Evolutionary conservation across 306 rosid genomes (phyloP), one percentile per base, ranked within the genome.

Genomic region (Mimosa bimucronata): DNA sequence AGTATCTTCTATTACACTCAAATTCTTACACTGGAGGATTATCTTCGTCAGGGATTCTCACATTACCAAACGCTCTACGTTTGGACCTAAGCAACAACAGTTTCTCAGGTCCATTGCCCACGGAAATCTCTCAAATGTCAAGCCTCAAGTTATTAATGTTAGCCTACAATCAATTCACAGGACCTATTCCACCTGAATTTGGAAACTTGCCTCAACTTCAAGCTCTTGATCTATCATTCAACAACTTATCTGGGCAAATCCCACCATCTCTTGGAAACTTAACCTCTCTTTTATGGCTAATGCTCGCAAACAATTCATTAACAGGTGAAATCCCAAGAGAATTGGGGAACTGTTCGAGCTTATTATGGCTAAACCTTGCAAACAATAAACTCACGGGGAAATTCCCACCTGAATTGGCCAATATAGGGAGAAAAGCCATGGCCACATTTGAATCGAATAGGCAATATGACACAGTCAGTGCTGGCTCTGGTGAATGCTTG

Each of bases 351-450:
- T 95, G 99, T 62, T 25, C 86, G 23, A 95, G 99, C 86, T 84
- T 93, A 84, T 84, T 95, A 58, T 95, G 99, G 99, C 83, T 95
- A 60, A 95, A 95, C 84, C 98, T 95, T 50, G 96, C 94, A 25
- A 86, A 95, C 82, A 95, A 95, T 80, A 85, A 74, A 76, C 93
- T 95, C 62, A 48, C 85, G 0, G 99, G 99, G 12, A 66, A 52
- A 2, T 81, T 95, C 55, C 97, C 98, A 60, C 53, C 91, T 21
- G 97, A 95, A 25, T 73, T 95, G 78, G 62, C 90, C 57, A 82
- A 75, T 25, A 91, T 95, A 3, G 99, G 99, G 73, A 88, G 46
- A 48, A 81, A 88, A 61, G 81, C 97, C 9, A 77, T 16, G 40
- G 75, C 74, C 9, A 95, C 99, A 23, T 95, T 95, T 57, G 91